Evolutionary conservation across 2,329 filamentous ascomycete species (phyloP), one percentile per base, ranked within the genome.

Genomic region (Gnomoniopsis smithogilvyi): DNA sequence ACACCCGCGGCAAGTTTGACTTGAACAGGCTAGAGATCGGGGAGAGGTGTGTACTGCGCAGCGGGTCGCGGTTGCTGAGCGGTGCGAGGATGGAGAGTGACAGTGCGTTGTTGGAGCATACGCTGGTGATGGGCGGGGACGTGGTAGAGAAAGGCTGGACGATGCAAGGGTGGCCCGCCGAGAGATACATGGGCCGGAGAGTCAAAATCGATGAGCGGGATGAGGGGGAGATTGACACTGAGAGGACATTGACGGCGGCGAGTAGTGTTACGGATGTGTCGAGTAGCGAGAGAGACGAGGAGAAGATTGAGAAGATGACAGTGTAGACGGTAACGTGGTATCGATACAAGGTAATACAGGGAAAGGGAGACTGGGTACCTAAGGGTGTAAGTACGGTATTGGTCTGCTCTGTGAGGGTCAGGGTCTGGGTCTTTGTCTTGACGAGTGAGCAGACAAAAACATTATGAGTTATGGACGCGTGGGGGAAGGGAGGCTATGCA

Each of bases 81-180:
- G 82, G 81, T 12, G 80, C 80, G 3, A 73, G 66, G 21, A 84
- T 84, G 81, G 76, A 76, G 57, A 69, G 75, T 2, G 81, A 83
- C 64, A 76, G 77, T 21, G 80, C 80, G 63, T 68, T 85, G 38
- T 66, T 85, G 38, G 82, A 85, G 69, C 82, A 85, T 63, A 85
- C 82, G 0, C 72, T 85, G 3, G 74, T 85, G 46, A 80, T 85
- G 75, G 77, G 78, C 1, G 82, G 82, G 4, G 81, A 85, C 66
- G 72, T 80, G 45, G 80, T 84, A 0, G 80, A 80, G 74, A 76
- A 41, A 56, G 76, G 74, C 0, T 70, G 67, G 56, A 80, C 79
- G 1, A 78, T 80, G 70, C 82, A 85, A 66, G 82, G 82, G 0
- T 84, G 81, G 81, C 81, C 82, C 1, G 79, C 76, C 1, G 76